These are phyloP conservation scores for Beauveria medogensis DNA, from an alignment of 2,329 filamentous ascomycete species.

Conservation along the genomic window DNA sequence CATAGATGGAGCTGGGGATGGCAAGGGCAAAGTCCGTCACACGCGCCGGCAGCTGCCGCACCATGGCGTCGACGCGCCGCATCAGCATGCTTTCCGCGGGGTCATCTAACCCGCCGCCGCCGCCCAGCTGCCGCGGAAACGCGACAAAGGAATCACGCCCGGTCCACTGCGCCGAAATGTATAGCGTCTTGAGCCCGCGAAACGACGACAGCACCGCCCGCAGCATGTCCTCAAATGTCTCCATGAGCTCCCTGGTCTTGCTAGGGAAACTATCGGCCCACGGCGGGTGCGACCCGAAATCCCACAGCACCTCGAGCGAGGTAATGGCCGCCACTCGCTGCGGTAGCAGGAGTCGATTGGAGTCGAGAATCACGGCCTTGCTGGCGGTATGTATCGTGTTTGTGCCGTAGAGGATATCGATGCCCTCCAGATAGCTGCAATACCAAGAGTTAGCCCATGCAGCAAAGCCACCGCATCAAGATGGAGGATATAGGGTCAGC, in stretches of 20 bases:
- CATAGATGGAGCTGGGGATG: constrained; percentile 18
- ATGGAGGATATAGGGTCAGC: neutral
- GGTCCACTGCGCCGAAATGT: constrained; percentile 16
- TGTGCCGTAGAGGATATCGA: constrained; percentile 22
- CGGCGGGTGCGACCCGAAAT: constrained; percentile 12
- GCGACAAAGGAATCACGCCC: neutral
- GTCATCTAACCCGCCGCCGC: neutral
- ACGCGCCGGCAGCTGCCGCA: constrained; percentile 12
- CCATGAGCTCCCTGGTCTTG: constrained; percentile 1
- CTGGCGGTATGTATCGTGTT: constrained; percentile 21
- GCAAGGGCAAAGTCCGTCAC: constrained; percentile 17
- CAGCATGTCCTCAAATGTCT: constrained; percentile 15
- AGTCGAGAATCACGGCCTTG: constrained; percentile 15
- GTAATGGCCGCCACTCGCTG: constrained; percentile 17
- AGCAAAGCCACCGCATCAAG: neutral
- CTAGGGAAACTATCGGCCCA: constrained; percentile 11
- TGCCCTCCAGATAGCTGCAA: constrained; percentile 21
- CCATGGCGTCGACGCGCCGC: constrained; percentile 16
- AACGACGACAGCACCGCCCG: constrained; percentile 14
- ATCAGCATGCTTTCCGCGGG: constrained; percentile 5
- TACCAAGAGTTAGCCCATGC: neutral
- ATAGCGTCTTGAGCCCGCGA: constrained; percentile 11
- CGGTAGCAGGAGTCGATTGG: constrained; percentile 15
- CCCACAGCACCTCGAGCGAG: constrained; percentile 20
- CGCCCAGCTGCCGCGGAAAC: neutral